Conservation (phyloP, 2,329 filamentous ascomycete genomes). For the Xylariaceae sp. region DNA sequence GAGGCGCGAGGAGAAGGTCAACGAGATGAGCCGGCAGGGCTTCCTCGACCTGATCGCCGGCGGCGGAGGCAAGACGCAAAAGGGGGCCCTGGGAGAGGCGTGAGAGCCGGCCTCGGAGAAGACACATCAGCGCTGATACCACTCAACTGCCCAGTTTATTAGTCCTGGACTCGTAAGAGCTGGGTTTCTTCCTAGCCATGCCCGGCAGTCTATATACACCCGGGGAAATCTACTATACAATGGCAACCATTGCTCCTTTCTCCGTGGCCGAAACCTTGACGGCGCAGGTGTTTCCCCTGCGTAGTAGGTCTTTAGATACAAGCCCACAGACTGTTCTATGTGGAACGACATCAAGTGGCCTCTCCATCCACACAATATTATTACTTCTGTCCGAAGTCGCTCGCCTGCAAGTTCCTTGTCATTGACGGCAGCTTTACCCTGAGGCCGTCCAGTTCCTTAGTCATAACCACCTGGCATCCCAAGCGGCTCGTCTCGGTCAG, state of each 20-base stretch:
- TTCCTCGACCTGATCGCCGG: conserved; percentile 84
- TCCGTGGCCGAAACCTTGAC: too few species aligned
- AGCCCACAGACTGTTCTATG: too few species aligned
- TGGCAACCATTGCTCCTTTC: neutral
- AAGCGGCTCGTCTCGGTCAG: conserved; percentile 77
- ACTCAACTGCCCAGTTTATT: conserved; percentile 9
- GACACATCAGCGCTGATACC: neutral
- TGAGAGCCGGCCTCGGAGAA: too few species aligned
- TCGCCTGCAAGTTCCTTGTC: conserved; percentile 93
- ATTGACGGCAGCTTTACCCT: conserved; percentile 80
- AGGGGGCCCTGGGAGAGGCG: conserved; percentile 51
- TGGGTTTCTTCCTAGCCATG: conserved; percentile 12
- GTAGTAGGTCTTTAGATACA: too few species aligned
- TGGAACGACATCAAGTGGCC: too few species aligned
- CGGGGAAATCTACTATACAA: neutral
- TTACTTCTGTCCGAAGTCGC: conserved; percentile 58
- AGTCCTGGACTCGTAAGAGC: conserved; percentile 15
- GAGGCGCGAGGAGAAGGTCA: conserved; percentile 77
- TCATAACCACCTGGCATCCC: conserved; percentile 90
- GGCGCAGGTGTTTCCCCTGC: too few species aligned
- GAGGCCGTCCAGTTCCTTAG: conserved; percentile 78
- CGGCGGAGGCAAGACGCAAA: conserved; percentile 52
- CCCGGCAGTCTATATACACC: conserved; percentile 3
- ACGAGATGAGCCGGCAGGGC: conserved; percentile 94
- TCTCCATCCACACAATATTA: neutral